Percentiles rank a stretch among this genome's conserved stretches.
These are phyloP conservation scores for Panicum hallii DNA, from an alignment of 202 grass and related monocot species.

Conservation along the genomic window DNA sequence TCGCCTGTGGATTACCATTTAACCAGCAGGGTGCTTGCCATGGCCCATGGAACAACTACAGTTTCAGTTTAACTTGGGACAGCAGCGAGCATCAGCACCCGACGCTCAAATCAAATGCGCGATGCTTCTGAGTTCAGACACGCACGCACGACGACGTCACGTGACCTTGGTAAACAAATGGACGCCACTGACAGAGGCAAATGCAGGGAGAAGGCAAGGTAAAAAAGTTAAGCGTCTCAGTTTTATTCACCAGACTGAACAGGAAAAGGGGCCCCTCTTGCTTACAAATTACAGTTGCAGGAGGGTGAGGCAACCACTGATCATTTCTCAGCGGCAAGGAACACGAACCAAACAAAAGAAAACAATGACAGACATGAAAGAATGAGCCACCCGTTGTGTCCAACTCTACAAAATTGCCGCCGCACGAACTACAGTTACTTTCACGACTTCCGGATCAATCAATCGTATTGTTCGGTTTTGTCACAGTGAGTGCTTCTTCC, in stretches of 20 bases:
- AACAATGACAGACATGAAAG: slow-evolving; percentile 42
- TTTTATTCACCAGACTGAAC: slow-evolving; percentile 25
- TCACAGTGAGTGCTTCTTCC: slow-evolving; percentile 61
- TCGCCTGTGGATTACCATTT: not conserved
- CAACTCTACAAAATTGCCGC: slow-evolving; percentile 47
- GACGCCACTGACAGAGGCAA: not conserved
- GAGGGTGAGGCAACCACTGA: slow-evolving; percentile 4
- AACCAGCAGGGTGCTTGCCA: not conserved
- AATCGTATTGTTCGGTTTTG: not conserved
- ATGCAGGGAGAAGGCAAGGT: not conserved
- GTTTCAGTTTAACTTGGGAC: not conserved
- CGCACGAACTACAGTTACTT: slow-evolving; percentile 35
- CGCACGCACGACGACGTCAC: not conserved
- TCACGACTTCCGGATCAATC: not conserved
- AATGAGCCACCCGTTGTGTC: slow-evolving; percentile 48
- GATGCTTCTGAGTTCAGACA: not conserved
- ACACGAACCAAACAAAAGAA: slow-evolving; percentile 12
- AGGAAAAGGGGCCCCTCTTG: slow-evolving; percentile 19
- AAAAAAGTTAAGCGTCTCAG: not conserved
- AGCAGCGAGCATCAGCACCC: not conserved
- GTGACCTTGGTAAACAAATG: not conserved
- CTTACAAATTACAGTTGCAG: slow-evolving; percentile 43
- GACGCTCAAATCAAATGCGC: not conserved
- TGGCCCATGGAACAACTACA: not conserved
- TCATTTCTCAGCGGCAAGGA: slow-evolving; percentile 27